Evolutionary conservation across 495 filamentous ascomycete species (phyloP), one percentile per base, ranked within the genome.

Genomic region (Aspergillus affinis): DNA sequence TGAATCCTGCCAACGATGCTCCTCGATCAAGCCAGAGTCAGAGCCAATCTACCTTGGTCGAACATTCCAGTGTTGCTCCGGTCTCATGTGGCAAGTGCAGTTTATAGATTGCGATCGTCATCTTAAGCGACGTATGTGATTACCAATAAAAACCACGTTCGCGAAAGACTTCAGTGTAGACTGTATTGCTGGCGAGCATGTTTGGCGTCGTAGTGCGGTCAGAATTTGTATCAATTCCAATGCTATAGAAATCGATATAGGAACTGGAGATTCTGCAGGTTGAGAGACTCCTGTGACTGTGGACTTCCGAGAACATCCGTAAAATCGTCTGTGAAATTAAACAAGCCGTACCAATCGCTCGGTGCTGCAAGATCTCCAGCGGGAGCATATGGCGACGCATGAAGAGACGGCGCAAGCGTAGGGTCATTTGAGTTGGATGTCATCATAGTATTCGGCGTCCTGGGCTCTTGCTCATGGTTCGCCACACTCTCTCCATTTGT

Each of bases 221-320:
- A n/a, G n/a, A n/a, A n/a, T n/a, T n/a, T n/a, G n/a, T n/a, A n/a
- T n/a, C 30, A 32, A 32, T 32, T 8, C 30, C 36, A 6, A 6
- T 17, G 10, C 15, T 65, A 78, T 44, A 78, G 51, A 55, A 76
- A 78, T 32, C 74, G 59, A 59, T 78, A 78, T 12, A 78, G 29
- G 66, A 72, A 76, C 55, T 78, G 71, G 46, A 76, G 55, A 48
- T 75, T 78, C 50, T 75, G 72, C 29, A 75, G 64, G 48, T 75
- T 76, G 6, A 76, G 58, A 57, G 75, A 68, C 27, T 74, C 70
- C 20, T 69, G 66, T 17, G 69, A 69, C 26, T 68, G 69, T 18
- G 73, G 61, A 3, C 67, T 63, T 8, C 65, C 70, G 10, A 72
- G 62, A 21, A 75, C 59, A 21, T 75, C 74, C 46, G 64, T 63